phyloP scores from a whole-genome alignment of 2,329 filamentous ascomycete species.

The Colletotrichum sp. region DNA sequence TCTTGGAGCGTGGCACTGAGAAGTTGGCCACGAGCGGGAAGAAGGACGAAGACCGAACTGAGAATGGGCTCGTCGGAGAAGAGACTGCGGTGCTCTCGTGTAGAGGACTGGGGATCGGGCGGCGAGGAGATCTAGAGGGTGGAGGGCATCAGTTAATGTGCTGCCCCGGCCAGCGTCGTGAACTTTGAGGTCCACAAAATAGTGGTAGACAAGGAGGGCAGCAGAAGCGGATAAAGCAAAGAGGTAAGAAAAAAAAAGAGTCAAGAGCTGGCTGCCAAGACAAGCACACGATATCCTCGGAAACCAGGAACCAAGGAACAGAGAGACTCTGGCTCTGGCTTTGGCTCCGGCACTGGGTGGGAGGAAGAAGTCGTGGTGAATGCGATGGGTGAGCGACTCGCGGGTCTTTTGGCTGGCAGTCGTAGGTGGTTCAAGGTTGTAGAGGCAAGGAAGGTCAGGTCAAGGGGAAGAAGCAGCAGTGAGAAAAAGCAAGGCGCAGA shows the following conservation, averaged over 20 bases:
- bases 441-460: neutral
- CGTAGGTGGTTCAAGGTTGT: conserved; percentile 9
- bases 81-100: conserved; percentile 46
- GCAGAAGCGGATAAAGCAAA: conserved; percentile 11
- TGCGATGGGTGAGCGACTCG: neutral
- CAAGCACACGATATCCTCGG: neutral
- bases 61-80: conserved; percentile 43
- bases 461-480: neutral
- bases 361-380: neutral
- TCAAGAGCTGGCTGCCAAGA: conserved; percentile 22
- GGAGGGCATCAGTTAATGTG: conserved; percentile 26
- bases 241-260: conserved; percentile 1
- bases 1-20: conserved; percentile 28
- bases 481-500: neutral
- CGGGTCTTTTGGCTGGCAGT: neutral
- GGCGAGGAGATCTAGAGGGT: conserved; percentile 50
- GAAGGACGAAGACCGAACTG: conserved; percentile 29
- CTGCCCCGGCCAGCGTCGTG: conserved; percentile 9
- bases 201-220: conserved; percentile 4
- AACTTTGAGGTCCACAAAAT: conserved; percentile 29
- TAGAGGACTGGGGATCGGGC: conserved; percentile 55
- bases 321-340: neutral
- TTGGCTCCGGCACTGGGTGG: neutral
- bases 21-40: conserved; percentile 24
- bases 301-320: neutral